Percentiles rank a stretch among this genome's conserved stretches.
phyloP scores from a whole-genome alignment of 345 rosid species.

The Brassica rapa region DNA sequence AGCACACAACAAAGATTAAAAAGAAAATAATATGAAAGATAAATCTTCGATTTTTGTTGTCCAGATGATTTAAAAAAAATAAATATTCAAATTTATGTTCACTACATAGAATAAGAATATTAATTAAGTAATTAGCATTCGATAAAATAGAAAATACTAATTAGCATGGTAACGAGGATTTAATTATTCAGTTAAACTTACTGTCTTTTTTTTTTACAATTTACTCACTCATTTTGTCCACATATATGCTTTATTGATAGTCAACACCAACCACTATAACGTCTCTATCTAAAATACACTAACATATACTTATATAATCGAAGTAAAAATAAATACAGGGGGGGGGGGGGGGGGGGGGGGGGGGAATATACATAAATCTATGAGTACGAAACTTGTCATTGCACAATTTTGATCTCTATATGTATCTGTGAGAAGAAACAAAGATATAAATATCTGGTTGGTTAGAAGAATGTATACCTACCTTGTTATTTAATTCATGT shows the following conservation, averaged over 20 bases:
- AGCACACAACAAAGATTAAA: background rate
- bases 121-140: background rate
- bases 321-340: background rate
- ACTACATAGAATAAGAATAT: background rate
- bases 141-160: background rate
- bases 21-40: background rate
- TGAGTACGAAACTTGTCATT: constrained; percentile 22
- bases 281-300: constrained; percentile 11
- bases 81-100: background rate
- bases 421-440: background rate
- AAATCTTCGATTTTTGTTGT: background rate
- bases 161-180: background rate
- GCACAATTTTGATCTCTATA: constrained; percentile 3
- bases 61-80: background rate
- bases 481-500: constrained; percentile 6
- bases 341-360: too few relatives aligned
- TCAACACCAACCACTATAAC: constrained; percentile 5
- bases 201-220: constrained; percentile 13
- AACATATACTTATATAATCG: background rate
- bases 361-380: background rate
- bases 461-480: constrained; percentile 20
- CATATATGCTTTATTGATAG: constrained; percentile 12
- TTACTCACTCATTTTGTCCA: constrained; percentile 12
- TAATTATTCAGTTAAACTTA: background rate
- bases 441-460: constrained; percentile 17